Conservation (phyloP, 2,329 filamentous ascomycete genomes). For the Cladosporium sp. region DNA sequence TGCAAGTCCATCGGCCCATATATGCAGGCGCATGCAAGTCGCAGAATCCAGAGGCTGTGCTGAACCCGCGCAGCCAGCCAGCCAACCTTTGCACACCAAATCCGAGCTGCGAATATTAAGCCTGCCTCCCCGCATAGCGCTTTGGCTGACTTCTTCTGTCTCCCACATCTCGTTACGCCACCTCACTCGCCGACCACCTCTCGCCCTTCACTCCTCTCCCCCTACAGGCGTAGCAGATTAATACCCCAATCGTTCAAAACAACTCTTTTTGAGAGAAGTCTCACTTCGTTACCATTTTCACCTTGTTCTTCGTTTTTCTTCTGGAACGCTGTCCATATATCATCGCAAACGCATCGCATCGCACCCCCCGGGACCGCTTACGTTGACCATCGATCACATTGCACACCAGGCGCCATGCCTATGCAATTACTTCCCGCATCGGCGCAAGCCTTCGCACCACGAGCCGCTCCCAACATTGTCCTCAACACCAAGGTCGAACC, state of each 20-base stretch:
- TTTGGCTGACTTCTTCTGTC: conserved; percentile 10
- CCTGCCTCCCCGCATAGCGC: conserved; percentile 19
- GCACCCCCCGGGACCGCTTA: conserved; percentile 27
- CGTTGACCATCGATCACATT: conserved; percentile 21
- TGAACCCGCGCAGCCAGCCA: conserved; percentile 1
- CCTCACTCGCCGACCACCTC: conserved; percentile 30
- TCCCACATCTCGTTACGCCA: conserved; percentile 22
- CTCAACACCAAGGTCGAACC: conserved; percentile 88
- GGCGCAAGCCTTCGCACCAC: conserved; percentile 91
- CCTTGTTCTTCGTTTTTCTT: conserved; percentile 23
- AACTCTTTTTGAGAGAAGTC: conserved; percentile 29
- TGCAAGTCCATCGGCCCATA: conserved; percentile 11
- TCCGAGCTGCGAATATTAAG: conserved; percentile 8
- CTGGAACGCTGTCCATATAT: conserved; percentile 29
- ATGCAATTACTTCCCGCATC: conserved; percentile 91
- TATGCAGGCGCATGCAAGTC: conserved; percentile 18
- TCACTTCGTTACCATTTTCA: conserved; percentile 29
- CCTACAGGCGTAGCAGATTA: conserved; percentile 30
- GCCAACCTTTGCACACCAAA: conserved; percentile 12
- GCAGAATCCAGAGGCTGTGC: conserved; percentile 20
- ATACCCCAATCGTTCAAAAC: conserved; percentile 30
- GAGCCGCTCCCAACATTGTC: conserved; percentile 92
- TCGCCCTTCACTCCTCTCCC: conserved; percentile 26
- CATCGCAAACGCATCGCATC: conserved; percentile 31
- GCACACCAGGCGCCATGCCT: conserved; percentile 64